phyloP scores from a whole-genome alignment of 2,329 filamentous ascomycete genomes.

The Camillea tinctor region DNA sequence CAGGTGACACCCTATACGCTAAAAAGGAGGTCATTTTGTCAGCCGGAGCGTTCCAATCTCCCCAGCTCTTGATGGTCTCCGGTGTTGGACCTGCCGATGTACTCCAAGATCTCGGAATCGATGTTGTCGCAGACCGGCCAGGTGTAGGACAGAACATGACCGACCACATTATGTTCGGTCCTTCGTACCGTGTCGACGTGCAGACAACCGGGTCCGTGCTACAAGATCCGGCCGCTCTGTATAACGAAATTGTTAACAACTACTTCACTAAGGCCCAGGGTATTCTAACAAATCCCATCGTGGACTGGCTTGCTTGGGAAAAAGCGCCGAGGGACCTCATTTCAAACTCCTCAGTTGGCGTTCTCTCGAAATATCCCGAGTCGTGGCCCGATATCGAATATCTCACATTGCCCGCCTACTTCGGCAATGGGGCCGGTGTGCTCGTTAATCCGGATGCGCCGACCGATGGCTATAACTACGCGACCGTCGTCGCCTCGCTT shows the following conservation, averaged over 20 bases:
- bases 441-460: no score
- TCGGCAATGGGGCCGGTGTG: neutral
- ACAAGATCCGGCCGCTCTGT: constrained; percentile 10
- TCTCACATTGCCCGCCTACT: neutral
- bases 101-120: constrained; percentile 41
- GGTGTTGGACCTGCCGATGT: constrained; percentile 35
- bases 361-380: constrained; percentile 11
- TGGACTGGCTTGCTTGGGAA: constrained; percentile 27
- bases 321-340: constrained; percentile 26
- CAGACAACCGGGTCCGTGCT: neutral
- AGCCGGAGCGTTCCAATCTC: constrained; percentile 40
- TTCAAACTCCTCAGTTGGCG: neutral
- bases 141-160: constrained; percentile 60
- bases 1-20: neutral
- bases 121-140: constrained; percentile 50
- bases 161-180: constrained; percentile 43
- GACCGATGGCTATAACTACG: neutral
- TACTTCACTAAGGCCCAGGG: constrained; percentile 12
- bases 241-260: neutral
- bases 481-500: neutral
- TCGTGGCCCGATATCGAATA: constrained; percentile 37
- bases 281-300: neutral
- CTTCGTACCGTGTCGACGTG: constrained; percentile 12
- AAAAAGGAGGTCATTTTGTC: constrained; percentile 35
- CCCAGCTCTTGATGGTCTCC: constrained; percentile 39